Percentiles rank a stretch among this genome's conserved stretches.
phyloP scores from a whole-genome alignment of 2,329 filamentous ascomycete genomes.

The Coniochaeta sp. region DNA sequence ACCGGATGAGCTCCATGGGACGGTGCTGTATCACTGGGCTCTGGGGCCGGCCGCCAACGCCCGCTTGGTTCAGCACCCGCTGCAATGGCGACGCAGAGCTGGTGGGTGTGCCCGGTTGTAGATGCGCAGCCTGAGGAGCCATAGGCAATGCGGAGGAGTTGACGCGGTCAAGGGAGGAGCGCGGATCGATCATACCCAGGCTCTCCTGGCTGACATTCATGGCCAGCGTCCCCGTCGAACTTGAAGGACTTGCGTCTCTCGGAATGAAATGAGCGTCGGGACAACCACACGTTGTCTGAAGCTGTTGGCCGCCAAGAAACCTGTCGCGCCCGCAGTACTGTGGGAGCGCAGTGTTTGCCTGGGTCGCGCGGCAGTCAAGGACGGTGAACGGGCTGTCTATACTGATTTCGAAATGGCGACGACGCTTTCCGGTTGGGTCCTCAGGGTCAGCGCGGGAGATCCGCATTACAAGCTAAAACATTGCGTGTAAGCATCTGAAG shows the following conservation, averaged over 20 bases:
- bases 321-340: slow-evolving; percentile 56
- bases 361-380: slow-evolving; percentile 86
- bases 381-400: slow-evolving; percentile 95
- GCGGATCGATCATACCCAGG: slow-evolving; percentile 5
- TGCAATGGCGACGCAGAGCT: slow-evolving; percentile 1
- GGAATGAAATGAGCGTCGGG: slow-evolving; percentile 36
- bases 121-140: slow-evolving; percentile 50
- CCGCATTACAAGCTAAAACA: slow-evolving; percentile 75
- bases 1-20: slow-evolving; percentile 77
- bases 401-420: slow-evolving; percentile 89
- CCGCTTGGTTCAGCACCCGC: slow-evolving; percentile 2
- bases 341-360: slow-evolving; percentile 79
- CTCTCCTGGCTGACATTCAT: slow-evolving; percentile 24
- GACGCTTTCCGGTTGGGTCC: slow-evolving; percentile 62
- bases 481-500: not conserved
- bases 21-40: slow-evolving; percentile 6
- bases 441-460: slow-evolving; percentile 76
- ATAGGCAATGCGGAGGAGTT: slow-evolving; percentile 28
- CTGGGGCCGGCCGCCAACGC: slow-evolving; percentile 5
- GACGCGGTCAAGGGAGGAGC: slow-evolving; percentile 10
- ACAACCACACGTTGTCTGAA: slow-evolving; percentile 45
- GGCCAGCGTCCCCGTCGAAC: slow-evolving; percentile 43
- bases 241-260: slow-evolving; percentile 55
- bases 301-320: slow-evolving; percentile 38
- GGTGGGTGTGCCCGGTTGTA: slow-evolving; percentile 21